These are phyloP conservation scores for Chalaropsis thielavioides DNA, from an alignment of 2,329 filamentous ascomycete genomes.

Conservation along the genomic window DNA sequence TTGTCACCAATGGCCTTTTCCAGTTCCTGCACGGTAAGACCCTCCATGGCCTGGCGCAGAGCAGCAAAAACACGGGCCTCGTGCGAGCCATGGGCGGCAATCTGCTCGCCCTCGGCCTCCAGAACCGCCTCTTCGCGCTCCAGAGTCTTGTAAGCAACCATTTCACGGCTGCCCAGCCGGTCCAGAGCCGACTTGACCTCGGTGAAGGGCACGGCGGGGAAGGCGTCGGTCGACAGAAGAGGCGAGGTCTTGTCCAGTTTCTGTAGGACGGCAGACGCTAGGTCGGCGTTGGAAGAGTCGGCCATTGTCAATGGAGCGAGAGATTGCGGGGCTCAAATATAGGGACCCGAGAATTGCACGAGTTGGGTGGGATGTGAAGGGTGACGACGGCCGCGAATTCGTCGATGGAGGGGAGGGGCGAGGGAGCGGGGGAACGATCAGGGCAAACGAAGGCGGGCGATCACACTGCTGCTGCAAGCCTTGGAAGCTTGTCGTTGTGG, in stretches of 20 bases:
- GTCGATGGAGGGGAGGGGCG: background rate
- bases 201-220: conserved; percentile 50
- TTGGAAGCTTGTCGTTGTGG: background rate
- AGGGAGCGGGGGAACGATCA: too few species aligned
- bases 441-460: background rate
- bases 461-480: background rate
- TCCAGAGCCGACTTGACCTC: conserved; percentile 79
- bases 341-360: background rate
- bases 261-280: conserved; percentile 50
- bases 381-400: background rate
- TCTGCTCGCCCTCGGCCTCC: conserved; percentile 58
- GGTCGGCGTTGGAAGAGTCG: conserved; percentile 34
- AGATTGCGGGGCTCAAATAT: background rate
- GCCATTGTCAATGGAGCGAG: conserved; percentile 27
- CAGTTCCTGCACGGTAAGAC: conserved; percentile 64
- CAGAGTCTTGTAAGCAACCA: conserved; percentile 73
- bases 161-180: conserved; percentile 66
- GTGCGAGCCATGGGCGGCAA: conserved; percentile 62
- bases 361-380: background rate
- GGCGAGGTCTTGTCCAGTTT: conserved; percentile 49
- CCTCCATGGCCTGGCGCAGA: conserved; percentile 56
- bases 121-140: conserved; percentile 65
- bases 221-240: conserved; percentile 53
- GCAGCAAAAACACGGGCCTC: conserved; percentile 72
- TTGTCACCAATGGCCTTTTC: conserved; percentile 57